Conservation (phyloP, 2,329 filamentous ascomycete species). For the Pseudocercospora fijiensis region DNA sequence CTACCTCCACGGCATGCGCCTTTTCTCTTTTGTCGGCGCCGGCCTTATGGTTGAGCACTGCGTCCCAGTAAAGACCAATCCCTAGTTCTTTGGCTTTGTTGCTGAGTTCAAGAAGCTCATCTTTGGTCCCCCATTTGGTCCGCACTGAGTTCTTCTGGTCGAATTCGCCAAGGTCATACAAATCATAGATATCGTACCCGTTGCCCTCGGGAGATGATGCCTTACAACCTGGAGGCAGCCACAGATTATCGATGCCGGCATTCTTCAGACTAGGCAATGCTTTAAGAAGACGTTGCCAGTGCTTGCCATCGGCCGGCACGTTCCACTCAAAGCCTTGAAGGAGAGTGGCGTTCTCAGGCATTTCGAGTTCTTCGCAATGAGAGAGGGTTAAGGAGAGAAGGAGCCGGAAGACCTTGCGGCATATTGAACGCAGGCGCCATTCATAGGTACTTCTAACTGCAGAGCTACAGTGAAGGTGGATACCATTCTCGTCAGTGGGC, state of each 20-base stretch:
- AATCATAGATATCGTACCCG: conserved; percentile 61
- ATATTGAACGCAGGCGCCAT: background rate
- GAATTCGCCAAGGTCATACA: conserved; percentile 61
- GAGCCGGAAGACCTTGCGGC: background rate
- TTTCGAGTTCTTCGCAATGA: conserved; percentile 1
- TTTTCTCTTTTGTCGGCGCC: conserved; percentile 64
- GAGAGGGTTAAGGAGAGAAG: background rate
- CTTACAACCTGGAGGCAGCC: conserved; percentile 70
- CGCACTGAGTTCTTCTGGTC: conserved; percentile 61
- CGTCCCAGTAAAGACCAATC: conserved; percentile 65
- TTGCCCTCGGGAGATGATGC: conserved; percentile 58
- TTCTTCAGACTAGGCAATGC: conserved; percentile 56
- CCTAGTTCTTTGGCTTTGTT: conserved; percentile 53
- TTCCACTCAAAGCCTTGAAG: conserved; percentile 73
- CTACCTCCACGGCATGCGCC: conserved; percentile 62
- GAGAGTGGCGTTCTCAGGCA: conserved; percentile 50
- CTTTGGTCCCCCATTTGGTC: conserved; percentile 68
- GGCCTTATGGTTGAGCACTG: conserved; percentile 69
- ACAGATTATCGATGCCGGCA: conserved; percentile 62
- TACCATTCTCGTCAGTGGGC: background rate
- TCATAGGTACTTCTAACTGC: background rate
- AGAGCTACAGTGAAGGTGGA: background rate
- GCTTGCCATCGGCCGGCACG: conserved; percentile 59
- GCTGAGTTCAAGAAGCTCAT: conserved; percentile 57
- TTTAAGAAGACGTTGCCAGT: conserved; percentile 60